Base-by-base conservation (phyloP, 371 early-diverging fungal species). In the Nematocida sp. region DNA sequence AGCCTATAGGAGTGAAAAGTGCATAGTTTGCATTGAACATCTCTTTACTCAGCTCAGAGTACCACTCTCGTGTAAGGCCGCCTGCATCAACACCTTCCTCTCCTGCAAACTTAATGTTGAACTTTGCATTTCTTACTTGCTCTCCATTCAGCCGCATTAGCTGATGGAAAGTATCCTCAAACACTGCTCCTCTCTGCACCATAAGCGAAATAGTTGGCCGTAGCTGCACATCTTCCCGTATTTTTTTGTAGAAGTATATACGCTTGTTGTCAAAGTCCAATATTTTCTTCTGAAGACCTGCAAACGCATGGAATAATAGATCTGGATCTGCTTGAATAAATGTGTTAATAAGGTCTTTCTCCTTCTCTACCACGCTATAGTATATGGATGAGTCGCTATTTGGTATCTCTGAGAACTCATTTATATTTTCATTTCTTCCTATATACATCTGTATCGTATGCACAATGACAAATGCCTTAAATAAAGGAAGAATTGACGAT, bases 1-100 rank as follows among this genome's bases (percentile, higher is more conserved):
- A 89, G 70, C 92, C 92, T 83, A 96, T 95, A 1, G 92, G 93
- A 0, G 96, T 95, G 89, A 98, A 98, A 61, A 98, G 89, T 4
- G 95, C 96, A 84, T 95, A 95, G 87, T 95, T 92, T 9, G 96
- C 96, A 86, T 98, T 94, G 88, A 96, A 94, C 94, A 96, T 95
- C 85, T 95, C 94, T 64, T 94, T 89, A 6, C 95, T 92, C 4
- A 98, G 89, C 7, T 92, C 94, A 66, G 92, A 91, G 90, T 94
- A 95, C 96, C 96, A 98, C 88, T 98, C 98, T 74, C 97, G 91
- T 3, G 95, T 93, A 18, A 98, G 92, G 66, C 98, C 98, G 46
- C 98, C 98, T 39, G 92, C 95, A 90, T 98, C 98, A 0, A 96
- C 92, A 66, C 96, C 98, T 84, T 95, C 95, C 88, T 98, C 98